Base-by-base conservation (phyloP, 2,329 filamentous ascomycete genomes). In the Ceratocystiopsis sp. region DNA sequence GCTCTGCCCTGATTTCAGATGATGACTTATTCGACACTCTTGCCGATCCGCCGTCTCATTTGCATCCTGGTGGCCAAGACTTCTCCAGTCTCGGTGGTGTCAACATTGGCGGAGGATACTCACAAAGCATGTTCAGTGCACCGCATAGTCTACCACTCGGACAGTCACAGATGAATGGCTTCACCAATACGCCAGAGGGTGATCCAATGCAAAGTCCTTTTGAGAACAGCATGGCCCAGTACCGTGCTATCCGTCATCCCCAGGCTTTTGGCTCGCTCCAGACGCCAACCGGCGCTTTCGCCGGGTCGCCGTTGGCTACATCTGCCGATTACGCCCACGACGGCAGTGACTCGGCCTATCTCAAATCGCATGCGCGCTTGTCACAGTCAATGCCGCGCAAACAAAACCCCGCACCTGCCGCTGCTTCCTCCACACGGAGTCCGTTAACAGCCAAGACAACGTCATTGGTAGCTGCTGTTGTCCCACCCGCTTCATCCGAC, bases 131-230 rank as follows among this genome's bases (percentile, higher is more conserved):
- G 16, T 78, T 73, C 52, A 53, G 53, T 4, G 57, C 62, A 4
- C 69, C 80, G 45, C 77, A 80, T 46, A 68, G 66, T 33, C 59
- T 80, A 35, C 71, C 76, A 46, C 72, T 80, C 53, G 78, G 83
- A 50, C 74, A 78, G 47, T 65, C 71, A 40, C 78, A 81, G 45
- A 77, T 85, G 55, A 80, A 82, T 55, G 76, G 84, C 48, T 96
- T 82, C 61, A 94, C 89, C 17, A 84, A 84, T 58, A 94, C 87
- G 2, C 87, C 89, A 4, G 89, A 96, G 48, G 85, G 85, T 42
- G 81, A 85, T 42, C 86, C 89, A 7, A 89, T 94, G 47, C 84
- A 93, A 55, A 95, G 86, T 54, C 89, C 89, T 0, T 95, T 86
- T 55, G 73, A 83, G 37, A 75, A 81, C 52, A 78, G 73, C 55